Evolutionary conservation across 2,329 filamentous ascomycete genomes (phyloP), one percentile per base, ranked within the genome.

Genomic region (Plenodomus lindquistii): DNA sequence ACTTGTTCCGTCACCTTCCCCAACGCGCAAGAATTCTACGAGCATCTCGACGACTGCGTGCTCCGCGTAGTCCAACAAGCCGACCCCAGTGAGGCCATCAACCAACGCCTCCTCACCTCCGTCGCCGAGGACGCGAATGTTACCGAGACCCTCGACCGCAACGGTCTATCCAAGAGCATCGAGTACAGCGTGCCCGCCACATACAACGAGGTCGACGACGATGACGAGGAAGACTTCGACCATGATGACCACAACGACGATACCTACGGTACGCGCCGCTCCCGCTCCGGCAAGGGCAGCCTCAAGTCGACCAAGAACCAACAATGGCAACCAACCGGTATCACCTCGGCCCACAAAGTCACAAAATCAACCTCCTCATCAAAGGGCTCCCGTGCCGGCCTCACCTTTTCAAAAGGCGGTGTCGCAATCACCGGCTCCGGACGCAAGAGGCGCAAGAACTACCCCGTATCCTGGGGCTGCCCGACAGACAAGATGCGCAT

Each of bases 11-110:
- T 85, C 36, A 89, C 84, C 7, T 97, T 96, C 70, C 81, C 81
- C 59, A 93, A 87, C 52, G 90, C 93, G 2, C 93, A 97, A 73
- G 93, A 97, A 67, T 97, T 97, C 76, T 97, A 97, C 72, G 93
- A 97, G 76, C 93, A 97, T 79, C 79, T 97, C 58, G 93, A 86
- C 63, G 83, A 86, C 71, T 86, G 84, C 66, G 83, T 86, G 11
- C 73, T 86, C 50, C 81, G 83, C 24, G 81, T 86, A 18, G 84
- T 86, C 21, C 73, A 74, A 48, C 71, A 74, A 54, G 66, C 70
- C 22, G 73, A 75, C 37, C 73, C 73, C 13, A 66, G 69, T 46
- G 73, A 75, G 57, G 73, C 69, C 39, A 74, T 74, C 65, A 75
- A 75, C 57, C 70, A 75, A 48, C 69, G 72, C 46, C 66, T 73